Evolutionary conservation across 805 yeast genomes (phyloP), one percentile per base, ranked within the genome.

Genomic region (Cyberlindnera amylophila): DNA sequence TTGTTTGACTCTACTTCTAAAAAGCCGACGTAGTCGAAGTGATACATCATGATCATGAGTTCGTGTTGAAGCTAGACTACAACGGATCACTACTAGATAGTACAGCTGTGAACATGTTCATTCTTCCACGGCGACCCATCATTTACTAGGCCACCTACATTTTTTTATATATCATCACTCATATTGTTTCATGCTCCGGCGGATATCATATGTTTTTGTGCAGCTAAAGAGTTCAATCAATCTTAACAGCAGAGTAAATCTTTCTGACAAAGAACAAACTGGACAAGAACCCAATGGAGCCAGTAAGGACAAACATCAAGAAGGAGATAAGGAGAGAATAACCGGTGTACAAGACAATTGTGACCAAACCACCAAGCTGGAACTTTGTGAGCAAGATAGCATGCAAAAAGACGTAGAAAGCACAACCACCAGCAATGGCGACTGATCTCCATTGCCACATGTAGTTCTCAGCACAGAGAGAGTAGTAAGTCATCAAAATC

Each of bases 371-470:
- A 33, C 81, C 85, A 37, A 90, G 68, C 46, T 72, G 74, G 46
- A 85, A 81, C 49, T 77, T 79, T 18, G 88, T 75, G 56, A 91
- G 74, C 51, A 84, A 69, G 45, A 89, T 67, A 3, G 97, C 81
- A 64, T 93, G 96, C 37, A 87, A 52, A 65, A 89, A 87, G 32
- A 90, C 82, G 62, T 91, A 93, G 41, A 82, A 53, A 0, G 96
- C 75, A 61, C 96, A 83, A 26, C 97, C 95, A 33, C 96, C 97
- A 21, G 96, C 86, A 46, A 88, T 76, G 56, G 84, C 77, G 54
- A 86, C 66, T 4, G 96, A 79, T 63, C 90, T 81, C 99, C 99
- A 93, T 61, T 91, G 97, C 99, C 99, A 93, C 63, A 81, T 80
- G 71, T 95, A 90, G 64, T 93, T 87, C 62, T 93, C 99, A 38